phyloP scores from a whole-genome alignment of 768 basidiomycete species.

The Clavaria fumosa region DNA sequence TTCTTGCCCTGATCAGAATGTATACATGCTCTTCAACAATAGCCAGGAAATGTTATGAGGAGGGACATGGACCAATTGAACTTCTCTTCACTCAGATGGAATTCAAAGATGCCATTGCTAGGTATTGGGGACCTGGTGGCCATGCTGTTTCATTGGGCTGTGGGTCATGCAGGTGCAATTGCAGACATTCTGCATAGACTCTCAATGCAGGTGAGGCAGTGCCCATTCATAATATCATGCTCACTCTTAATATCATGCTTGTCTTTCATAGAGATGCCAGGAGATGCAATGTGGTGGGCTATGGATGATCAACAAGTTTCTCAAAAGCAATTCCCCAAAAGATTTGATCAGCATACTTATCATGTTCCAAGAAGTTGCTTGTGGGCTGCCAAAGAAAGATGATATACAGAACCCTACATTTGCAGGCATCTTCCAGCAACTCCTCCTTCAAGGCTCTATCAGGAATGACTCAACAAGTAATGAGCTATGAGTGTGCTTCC shows the following conservation, averaged over 20 bases:
- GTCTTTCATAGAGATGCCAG: no score
- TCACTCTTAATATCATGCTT: no score
- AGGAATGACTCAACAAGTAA: background rate
- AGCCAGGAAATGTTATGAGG: conserved; percentile 2
- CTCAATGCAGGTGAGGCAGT: conserved; percentile 6
- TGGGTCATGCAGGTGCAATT: conserved; percentile 11
- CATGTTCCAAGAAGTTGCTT: no score
- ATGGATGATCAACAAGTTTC: no score
- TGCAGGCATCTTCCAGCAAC: conserved; percentile 1
- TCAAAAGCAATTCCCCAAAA: no score
- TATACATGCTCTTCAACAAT: conserved; percentile 5
- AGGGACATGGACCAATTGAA: conserved; percentile 6
- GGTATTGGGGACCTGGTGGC: conserved; percentile 5
- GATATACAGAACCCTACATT: conserved; percentile 1
- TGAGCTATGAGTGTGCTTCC: conserved; percentile 4
- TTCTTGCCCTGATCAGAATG: no score
- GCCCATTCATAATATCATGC: no score
- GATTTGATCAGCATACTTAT: no score
- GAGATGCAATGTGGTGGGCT: no score
- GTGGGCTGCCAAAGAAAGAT: no score
- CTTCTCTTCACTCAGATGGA: conserved; percentile 8
- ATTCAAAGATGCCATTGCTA: conserved; percentile 9
- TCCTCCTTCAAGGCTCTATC: conserved; percentile 4
- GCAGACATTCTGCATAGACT: conserved; percentile 6
- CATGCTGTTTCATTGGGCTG: conserved; percentile 8